phyloP scores from a whole-genome alignment of 2,329 filamentous ascomycete species.

The Penicillium sp. region DNA sequence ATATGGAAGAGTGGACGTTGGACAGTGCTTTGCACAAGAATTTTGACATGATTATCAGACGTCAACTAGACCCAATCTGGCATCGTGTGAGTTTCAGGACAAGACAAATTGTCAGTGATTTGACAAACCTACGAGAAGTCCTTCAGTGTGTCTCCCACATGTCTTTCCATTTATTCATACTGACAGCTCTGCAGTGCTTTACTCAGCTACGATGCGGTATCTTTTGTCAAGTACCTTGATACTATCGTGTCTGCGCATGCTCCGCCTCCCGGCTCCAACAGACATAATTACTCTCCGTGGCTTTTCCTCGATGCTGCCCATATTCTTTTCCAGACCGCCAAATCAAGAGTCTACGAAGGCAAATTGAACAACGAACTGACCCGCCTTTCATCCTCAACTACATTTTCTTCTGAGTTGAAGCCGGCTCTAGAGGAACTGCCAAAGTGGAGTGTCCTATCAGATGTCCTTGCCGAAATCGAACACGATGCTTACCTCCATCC shows the following conservation, averaged over 20 bases:
- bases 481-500: slow-evolving; percentile 84
- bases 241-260: slow-evolving; percentile 90
- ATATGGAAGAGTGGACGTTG: slow-evolving; percentile 96
- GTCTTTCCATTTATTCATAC: background rate
- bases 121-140: slow-evolving; percentile 79
- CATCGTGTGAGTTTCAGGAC: slow-evolving; percentile 95
- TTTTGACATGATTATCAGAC: slow-evolving; percentile 83
- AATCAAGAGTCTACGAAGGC: slow-evolving; percentile 79
- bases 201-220: slow-evolving; percentile 83
- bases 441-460: slow-evolving; percentile 87
- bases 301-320: slow-evolving; percentile 93
- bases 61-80: slow-evolving; percentile 95
- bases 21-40: slow-evolving; percentile 90
- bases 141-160: slow-evolving; percentile 59
- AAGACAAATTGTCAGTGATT: slow-evolving; percentile 86
- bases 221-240: slow-evolving; percentile 89
- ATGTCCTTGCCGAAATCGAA: slow-evolving; percentile 91
- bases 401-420: slow-evolving; percentile 62
- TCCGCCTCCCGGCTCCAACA: slow-evolving; percentile 80
- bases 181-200: slow-evolving; percentile 52
- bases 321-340: slow-evolving; percentile 88
- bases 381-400: slow-evolving; percentile 45
- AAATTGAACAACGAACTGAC: slow-evolving; percentile 62
- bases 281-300: slow-evolving; percentile 91
- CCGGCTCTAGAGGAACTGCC: slow-evolving; percentile 91